Evolutionary conservation across 1,284 basidiomycete species (phyloP).

Genomic region (Ustilago bromivora): DNA sequence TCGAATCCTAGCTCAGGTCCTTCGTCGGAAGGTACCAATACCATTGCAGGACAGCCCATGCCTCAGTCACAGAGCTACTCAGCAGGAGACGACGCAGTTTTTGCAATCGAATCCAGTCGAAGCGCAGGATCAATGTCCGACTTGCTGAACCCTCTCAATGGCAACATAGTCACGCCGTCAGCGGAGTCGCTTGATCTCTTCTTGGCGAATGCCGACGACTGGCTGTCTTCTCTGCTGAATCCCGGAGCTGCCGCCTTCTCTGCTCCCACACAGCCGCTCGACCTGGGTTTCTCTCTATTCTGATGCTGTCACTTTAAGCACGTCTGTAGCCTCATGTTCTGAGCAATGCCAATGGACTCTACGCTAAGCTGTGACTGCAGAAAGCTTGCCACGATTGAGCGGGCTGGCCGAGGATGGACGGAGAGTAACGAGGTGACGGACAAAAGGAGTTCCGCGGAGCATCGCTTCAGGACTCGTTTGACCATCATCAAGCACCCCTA

Average conservation of each 20-base stretch:
- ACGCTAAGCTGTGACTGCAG: background rate
- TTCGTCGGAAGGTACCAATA: constrained; percentile 7
- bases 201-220: constrained; percentile 45
- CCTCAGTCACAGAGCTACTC: constrained; percentile 15
- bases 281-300: constrained; percentile 41
- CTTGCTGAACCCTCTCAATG: constrained; percentile 12
- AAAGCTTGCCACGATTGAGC: too few species aligned
- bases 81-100: background rate
- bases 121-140: constrained; percentile 9
- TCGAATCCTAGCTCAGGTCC: constrained; percentile 25
- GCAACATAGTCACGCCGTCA: constrained; percentile 25
- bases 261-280: constrained; percentile 33
- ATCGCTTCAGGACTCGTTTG: too few species aligned
- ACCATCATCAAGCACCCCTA: too few species aligned
- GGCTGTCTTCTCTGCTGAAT: constrained; percentile 45
- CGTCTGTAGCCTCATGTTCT: background rate
- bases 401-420: too few species aligned
- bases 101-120: background rate
- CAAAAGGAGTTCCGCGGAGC: too few species aligned
- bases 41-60: background rate
- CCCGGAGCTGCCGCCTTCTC: constrained; percentile 38
- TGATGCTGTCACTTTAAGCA: background rate
- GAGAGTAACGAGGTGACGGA: too few species aligned
- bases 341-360: background rate
- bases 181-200: constrained; percentile 46